Base-by-base conservation (phyloP, 2,329 filamentous ascomycete genomes). In the Thelonectria blattea region DNA sequence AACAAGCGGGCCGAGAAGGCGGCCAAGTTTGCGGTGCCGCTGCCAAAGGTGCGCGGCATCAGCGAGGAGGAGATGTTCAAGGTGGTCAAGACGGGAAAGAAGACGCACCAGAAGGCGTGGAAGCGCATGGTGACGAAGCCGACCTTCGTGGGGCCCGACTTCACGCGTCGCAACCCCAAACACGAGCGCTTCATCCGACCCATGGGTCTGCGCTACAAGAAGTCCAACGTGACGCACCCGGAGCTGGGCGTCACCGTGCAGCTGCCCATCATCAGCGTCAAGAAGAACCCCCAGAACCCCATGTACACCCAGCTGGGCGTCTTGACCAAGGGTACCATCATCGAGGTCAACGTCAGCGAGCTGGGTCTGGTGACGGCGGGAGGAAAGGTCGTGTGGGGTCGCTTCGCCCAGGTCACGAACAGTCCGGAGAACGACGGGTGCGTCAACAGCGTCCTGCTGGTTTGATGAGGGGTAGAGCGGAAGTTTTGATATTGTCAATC, bases 31-130 rank as follows among this genome's bases (percentile, higher is more conserved):
- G 86, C 85, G 32, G 95, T 98, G 41, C 95, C 95, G 2, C 78
- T 99, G 72, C 95, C 95, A 37, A 97, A 97, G 80, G 95, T 98
- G 46, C 87, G 91, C 72, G 94, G 76, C 60, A 97, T 98, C 70
- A 88, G 87, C 68, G 94, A 98, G 81, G 92, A 96, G 83, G 94
- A 97, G 81, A 94, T 97, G 90, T 98, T 98, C 83, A 94, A 92
- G 79, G 93, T 97, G 14, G 88, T 98, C 72, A 93, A 93, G 81
- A 98, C 94, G 32, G 94, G 95, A 71, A 96, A 96, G 86, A 97
- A 97, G 84, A 92, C 89, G 2, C 84, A 88, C 58, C 93, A 96
- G 86, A 96, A 95, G 84, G 83, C 83, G 58, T 85, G 89, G 89
- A 91, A 91, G 80, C 79, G 88, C 37, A 88, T 88, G 82, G 83